Conservation (phyloP, 1,284 basidiomycete genomes). For the Puccinia novopanici region DNA sequence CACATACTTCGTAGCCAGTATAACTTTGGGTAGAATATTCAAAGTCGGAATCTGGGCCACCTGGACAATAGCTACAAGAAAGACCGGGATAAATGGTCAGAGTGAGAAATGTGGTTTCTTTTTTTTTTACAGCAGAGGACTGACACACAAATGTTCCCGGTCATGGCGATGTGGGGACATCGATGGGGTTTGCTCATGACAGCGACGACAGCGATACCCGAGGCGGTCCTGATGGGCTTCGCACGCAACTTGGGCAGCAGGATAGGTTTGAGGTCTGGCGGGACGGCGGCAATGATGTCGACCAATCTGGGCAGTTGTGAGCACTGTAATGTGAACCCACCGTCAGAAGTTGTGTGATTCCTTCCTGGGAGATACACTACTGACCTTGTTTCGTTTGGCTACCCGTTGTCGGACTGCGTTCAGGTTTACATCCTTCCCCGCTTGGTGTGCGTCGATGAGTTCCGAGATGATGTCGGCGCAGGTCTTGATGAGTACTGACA, state of each 20-base stretch:
- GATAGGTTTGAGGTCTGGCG: slow-evolving; percentile 91
- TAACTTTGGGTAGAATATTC: slow-evolving; percentile 96
- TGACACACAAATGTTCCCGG: slow-evolving; percentile 98
- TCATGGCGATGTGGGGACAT: slow-evolving; percentile 99
- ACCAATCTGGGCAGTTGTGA: slow-evolving; percentile 75
- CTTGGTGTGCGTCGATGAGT: slow-evolving; percentile 84
- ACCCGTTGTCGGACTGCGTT: slow-evolving; percentile 83
- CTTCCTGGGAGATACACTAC: slow-evolving; percentile 54
- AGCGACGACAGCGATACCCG: slow-evolving; percentile 96
- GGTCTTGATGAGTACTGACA: slow-evolving; percentile 85
- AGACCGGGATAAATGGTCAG: too few species aligned
- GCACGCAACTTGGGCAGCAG: slow-evolving; percentile 87
- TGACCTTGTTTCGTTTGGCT: slow-evolving; percentile 84
- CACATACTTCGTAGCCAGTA: slow-evolving; percentile 78
- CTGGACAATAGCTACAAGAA: slow-evolving; percentile 83
- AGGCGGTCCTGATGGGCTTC: slow-evolving; percentile 94
- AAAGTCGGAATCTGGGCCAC: slow-evolving; percentile 98
- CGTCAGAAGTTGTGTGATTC: too few species aligned
- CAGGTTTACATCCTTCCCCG: slow-evolving; percentile 69
- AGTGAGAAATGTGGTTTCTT: not conserved
- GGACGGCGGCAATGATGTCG: slow-evolving; percentile 97
- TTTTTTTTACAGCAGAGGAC: slow-evolving; percentile 55
- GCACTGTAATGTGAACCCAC: not conserved
- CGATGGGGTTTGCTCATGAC: slow-evolving; percentile 99
- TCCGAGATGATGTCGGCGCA: slow-evolving; percentile 93